Evolutionary conservation across 345 rosid genomes (phyloP), one percentile per base, ranked within the genome.

Genomic region (Triadica sebifera): DNA sequence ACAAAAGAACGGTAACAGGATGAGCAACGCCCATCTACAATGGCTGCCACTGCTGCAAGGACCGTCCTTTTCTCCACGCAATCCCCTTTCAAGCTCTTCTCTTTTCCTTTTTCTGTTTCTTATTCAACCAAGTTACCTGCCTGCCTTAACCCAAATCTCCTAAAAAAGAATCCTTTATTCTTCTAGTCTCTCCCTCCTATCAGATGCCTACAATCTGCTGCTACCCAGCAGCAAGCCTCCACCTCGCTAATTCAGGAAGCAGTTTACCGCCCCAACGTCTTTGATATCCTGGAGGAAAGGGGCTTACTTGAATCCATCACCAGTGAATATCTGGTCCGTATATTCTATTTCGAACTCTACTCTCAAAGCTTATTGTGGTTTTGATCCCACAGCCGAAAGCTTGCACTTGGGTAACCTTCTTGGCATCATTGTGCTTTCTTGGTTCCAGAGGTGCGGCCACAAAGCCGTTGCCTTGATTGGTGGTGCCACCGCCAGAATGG

Each of bases 341-440:
- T 86, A 87, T 74, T 81, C 91, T 56, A 73, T 78, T 29, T 67
- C 84, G 78, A 47, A 81, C 69, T 3, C 53, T 69, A 65, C 87
- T 45, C 87, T 91, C 59, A 87, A 78, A 47, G 97, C 85, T 56
- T 94, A 94, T 80, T 94, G 98, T 62, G 98, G 98, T 68, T 94
- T 94, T 82, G 98, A 94, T 83, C 98, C 98, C 3, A 94, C 98
- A 0, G 98, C 96, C 41, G 93, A 91, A 89, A 89, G 91, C 74
- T 85, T 95, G 59, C 99, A 95, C 84, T 82, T 92, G 78, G 98
- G 98, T 59, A 94, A 94, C 64, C 97, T 94, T 43, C 83, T 94
- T 20, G 98, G 94, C 47, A 86, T 94, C 78, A 89, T 94, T 75
- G 98, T 92, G 5, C 96, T 95, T 55, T 95, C 98, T 57, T 92